A percentile compares a stretch with the other conserved stretches of the same genome.
These are phyloP conservation scores for Blepharisma stoltei DNA, from an alignment of 73 alveolate genomes.

Conservation along the genomic window DNA sequence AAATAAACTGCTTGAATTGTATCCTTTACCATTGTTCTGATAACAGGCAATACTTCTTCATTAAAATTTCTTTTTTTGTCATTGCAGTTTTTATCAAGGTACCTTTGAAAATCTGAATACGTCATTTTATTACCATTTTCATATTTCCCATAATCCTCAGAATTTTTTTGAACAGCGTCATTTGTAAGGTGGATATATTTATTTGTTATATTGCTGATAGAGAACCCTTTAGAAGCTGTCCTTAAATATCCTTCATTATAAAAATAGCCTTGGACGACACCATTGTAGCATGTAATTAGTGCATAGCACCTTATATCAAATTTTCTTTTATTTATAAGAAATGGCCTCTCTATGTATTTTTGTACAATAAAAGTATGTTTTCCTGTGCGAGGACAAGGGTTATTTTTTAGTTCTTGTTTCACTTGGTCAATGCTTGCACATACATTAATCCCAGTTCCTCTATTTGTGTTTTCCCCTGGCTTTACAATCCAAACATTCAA, in stretches of 20 bases:
- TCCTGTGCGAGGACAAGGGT: slow-evolving; percentile 46
- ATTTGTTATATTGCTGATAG: slow-evolving; percentile 38
- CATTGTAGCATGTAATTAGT: slow-evolving; percentile 58
- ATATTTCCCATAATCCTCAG: slow-evolving; percentile 68
- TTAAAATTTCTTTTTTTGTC: slow-evolving; percentile 3
- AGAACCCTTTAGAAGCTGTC: slow-evolving; percentile 57
- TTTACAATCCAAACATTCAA: slow-evolving; percentile 47
- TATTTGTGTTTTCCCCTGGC: slow-evolving; percentile 56
- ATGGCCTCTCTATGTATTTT: slow-evolving; percentile 67
- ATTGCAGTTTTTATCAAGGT: slow-evolving; percentile 15
- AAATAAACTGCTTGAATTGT: slow-evolving; percentile 57
- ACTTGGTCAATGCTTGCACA: slow-evolving; percentile 27
- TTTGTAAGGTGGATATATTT: slow-evolving; percentile 67
- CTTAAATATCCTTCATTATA: slow-evolving; percentile 77
- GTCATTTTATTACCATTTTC: slow-evolving; percentile 65
- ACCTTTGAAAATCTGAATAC: slow-evolving; percentile 39
- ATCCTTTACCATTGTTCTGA: not conserved
- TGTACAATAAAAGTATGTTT: slow-evolving; percentile 55
- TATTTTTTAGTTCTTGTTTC: slow-evolving; percentile 33
- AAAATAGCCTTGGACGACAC: slow-evolving; percentile 43
- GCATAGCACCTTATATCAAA: slow-evolving; percentile 71
- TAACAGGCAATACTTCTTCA: slow-evolving; percentile 11
- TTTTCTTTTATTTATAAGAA: slow-evolving; percentile 58
- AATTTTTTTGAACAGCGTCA: slow-evolving; percentile 71
- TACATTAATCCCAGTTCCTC: slow-evolving; percentile 52